A percentile compares a stretch with the other conserved stretches of the same genome.
phyloP scores from a whole-genome alignment of 148 eudicot genomes.

The Dysphania ambrosioides region DNA sequence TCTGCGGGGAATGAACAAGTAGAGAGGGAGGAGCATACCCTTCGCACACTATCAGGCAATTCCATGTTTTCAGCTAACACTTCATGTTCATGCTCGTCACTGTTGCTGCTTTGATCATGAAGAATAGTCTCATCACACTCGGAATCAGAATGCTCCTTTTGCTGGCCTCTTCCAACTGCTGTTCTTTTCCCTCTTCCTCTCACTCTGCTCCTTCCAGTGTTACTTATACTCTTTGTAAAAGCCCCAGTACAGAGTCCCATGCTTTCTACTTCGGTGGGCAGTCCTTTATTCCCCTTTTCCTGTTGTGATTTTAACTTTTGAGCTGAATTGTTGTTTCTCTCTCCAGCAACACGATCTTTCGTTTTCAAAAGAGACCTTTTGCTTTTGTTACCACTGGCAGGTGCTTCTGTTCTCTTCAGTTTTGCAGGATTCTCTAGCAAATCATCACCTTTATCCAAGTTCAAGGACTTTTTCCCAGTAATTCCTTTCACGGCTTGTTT shows the following conservation, averaged over 20 bases:
- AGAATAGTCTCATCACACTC: conserved; percentile 36
- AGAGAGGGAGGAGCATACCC: conserved; percentile 43
- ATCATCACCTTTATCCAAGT: conserved; percentile 34
- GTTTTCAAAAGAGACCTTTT: conserved; percentile 15
- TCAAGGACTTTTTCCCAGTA: conserved; percentile 44
- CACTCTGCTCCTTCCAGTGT: conserved; percentile 31
- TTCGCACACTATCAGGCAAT: conserved; percentile 39
- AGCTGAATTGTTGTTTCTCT: conserved; percentile 18
- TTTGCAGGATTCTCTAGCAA: conserved; percentile 30
- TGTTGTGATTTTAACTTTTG: conserved; percentile 34
- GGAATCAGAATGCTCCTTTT: conserved; percentile 29
- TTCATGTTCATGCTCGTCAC: conserved; percentile 38
- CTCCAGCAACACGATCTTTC: conserved; percentile 17
- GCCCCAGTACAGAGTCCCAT: conserved; percentile 13
- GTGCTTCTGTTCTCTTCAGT: conserved; percentile 41
- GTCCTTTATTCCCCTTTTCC: conserved; percentile 24
- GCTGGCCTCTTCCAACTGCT: conserved; percentile 36
- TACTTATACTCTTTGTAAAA: conserved; percentile 28
- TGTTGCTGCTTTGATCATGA: conserved; percentile 31
- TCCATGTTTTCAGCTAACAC: conserved; percentile 30
- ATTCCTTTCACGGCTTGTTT: conserved; percentile 77
- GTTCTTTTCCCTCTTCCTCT: conserved; percentile 31
- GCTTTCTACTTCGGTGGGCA: conserved; percentile 29
- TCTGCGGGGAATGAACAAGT: background rate
- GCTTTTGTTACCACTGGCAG: conserved; percentile 18